Evolutionary conservation across 192 early-diverging fungal species (phyloP).

Genomic region (Coemansia sp.): DNA sequence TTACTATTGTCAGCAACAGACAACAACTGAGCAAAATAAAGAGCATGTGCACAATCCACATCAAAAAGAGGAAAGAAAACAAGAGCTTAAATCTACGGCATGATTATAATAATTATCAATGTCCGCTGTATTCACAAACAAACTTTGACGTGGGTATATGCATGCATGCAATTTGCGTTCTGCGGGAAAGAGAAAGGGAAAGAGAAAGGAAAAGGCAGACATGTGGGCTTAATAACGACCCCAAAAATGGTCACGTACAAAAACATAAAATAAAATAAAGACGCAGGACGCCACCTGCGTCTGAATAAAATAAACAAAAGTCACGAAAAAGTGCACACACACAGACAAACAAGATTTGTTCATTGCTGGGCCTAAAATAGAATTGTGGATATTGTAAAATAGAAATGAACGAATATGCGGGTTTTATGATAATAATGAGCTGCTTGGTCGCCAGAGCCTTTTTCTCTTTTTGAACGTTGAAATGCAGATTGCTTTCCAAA

Average conservation of each 20-base stretch:
- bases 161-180: background rate
- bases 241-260: background rate
- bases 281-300: conserved; percentile 10
- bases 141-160: background rate
- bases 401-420: background rate
- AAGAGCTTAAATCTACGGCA: background rate
- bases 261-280: background rate
- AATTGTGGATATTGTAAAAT: conserved; percentile 2
- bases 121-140: background rate
- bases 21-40: background rate
- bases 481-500: background rate
- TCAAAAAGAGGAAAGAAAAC: background rate
- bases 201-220: background rate
- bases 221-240: conserved; percentile 1
- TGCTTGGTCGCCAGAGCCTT: background rate
- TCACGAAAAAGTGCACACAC: background rate
- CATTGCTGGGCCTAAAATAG: background rate
- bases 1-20: background rate
- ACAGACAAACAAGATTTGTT: conserved; percentile 2
- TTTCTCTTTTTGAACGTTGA: background rate
- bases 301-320: background rate
- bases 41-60: background rate
- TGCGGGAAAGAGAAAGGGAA: background rate
- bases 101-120: background rate
- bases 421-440: background rate